Evolutionary conservation across 202 grass and related monocot species (phyloP).

Genomic region (Saccharum hybrid): DNA sequence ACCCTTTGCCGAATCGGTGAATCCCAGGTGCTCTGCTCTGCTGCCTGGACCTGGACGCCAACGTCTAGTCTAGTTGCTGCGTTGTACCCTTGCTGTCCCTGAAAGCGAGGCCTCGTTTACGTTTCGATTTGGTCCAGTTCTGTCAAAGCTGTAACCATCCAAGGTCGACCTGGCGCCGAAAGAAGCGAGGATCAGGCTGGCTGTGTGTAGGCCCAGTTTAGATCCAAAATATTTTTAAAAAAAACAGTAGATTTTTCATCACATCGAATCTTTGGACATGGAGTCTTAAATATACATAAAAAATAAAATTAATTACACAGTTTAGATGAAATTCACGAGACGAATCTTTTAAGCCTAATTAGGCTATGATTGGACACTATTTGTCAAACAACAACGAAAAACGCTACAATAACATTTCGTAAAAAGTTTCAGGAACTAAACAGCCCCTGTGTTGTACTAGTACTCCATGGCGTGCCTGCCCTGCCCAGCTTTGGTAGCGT

Average conservation of each 20-base stretch:
- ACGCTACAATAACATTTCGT: too few species aligned
- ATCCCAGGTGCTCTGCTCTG: background rate
- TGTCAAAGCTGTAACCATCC: conserved; percentile 30
- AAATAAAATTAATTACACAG: too few species aligned
- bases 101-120: conserved; percentile 23
- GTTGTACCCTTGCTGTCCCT: conserved; percentile 25
- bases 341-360: too few species aligned
- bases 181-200: background rate
- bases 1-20: background rate
- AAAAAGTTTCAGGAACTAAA: too few species aligned
- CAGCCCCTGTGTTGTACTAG: too few species aligned
- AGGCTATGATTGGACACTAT: too few species aligned
- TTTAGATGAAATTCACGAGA: too few species aligned
- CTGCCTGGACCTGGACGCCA: background rate
- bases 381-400: too few species aligned
- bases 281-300: too few species aligned
- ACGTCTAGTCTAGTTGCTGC: background rate
- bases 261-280: too few species aligned
- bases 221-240: too few species aligned
- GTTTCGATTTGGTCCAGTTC: conserved; percentile 7
- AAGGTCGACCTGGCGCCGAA: background rate
- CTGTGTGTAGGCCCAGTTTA: background rate
- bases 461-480: conserved; percentile 1
- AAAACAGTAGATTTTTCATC: too few species aligned
- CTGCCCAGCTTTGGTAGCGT: conserved; percentile 14